Conservation (phyloP, 768 basidiomycete species). For the Goffeauzyma gilvescens region DNA sequence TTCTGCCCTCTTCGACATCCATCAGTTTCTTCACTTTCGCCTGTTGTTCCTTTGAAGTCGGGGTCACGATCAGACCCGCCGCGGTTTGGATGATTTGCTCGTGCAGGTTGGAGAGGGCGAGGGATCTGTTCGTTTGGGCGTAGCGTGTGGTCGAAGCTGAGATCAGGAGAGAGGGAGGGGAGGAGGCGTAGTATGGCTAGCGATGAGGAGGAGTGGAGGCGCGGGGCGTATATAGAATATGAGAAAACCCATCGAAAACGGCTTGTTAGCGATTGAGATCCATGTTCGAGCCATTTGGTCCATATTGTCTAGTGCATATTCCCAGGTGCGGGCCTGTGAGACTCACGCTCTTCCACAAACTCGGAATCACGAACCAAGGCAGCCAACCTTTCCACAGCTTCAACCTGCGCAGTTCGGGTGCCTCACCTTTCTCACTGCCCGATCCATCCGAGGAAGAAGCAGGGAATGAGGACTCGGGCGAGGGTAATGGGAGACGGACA, state of each 20-base stretch:
- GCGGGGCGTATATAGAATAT: too few species aligned
- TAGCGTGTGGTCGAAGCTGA: conserved; percentile 18
- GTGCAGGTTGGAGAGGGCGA: conserved; percentile 17
- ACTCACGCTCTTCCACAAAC: conserved; percentile 20
- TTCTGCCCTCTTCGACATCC: conserved; percentile 14
- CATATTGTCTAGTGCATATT: too few species aligned
- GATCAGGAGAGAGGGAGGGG: conserved; percentile 20
- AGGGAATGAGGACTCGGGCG: not conserved
- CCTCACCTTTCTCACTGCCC: too few species aligned
- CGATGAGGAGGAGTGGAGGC: too few species aligned
- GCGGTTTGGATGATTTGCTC: conserved; percentile 14
- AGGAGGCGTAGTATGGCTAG: conserved; percentile 24
- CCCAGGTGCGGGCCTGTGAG: too few species aligned
- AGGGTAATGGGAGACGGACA: conserved; percentile 10
- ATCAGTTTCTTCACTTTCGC: conserved; percentile 13
- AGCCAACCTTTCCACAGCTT: too few species aligned
- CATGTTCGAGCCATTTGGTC: too few species aligned
- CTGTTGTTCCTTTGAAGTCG: conserved; percentile 20
- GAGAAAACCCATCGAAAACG: too few species aligned
- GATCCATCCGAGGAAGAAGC: too few species aligned
- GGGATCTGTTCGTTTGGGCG: conserved; percentile 16
- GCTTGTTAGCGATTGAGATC: too few species aligned
- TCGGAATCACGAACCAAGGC: conserved; percentile 18
- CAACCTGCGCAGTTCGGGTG: too few species aligned
- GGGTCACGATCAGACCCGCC: conserved; percentile 13